phyloP scores from a whole-genome alignment of 768 basidiomycete genomes.

The Grammothele lineata region DNA sequence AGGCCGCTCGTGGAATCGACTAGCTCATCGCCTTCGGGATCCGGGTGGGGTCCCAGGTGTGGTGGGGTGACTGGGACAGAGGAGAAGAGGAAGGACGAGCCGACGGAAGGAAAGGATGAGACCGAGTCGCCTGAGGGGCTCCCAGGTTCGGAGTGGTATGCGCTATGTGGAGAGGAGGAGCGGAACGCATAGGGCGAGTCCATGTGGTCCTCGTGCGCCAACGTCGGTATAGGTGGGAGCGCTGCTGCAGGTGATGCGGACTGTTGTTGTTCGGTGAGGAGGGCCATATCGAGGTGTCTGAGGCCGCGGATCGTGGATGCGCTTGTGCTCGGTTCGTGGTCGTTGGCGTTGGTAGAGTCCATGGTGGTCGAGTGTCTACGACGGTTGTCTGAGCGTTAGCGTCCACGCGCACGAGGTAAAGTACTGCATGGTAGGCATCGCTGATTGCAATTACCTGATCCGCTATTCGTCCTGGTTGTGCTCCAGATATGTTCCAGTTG shows the following conservation, averaged over 20 bases:
- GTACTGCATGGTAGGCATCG: too few species aligned
- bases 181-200: slow-evolving; percentile 28
- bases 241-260: background rate
- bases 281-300: slow-evolving; percentile 13
- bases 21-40: slow-evolving; percentile 21
- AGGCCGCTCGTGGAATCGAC: slow-evolving; percentile 43
- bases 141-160: slow-evolving; percentile 53
- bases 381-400: too few species aligned
- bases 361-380: too few species aligned
- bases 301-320: slow-evolving; percentile 22
- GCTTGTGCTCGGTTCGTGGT: slow-evolving; percentile 21
- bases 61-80: slow-evolving; percentile 67
- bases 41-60: slow-evolving; percentile 42
- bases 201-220: background rate
- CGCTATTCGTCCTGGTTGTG: too few species aligned
- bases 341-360: too few species aligned
- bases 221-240: background rate
- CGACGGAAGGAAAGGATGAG: slow-evolving; percentile 69
- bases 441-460: too few species aligned
- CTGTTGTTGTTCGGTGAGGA: background rate
- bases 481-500: too few species aligned
- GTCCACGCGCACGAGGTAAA: too few species aligned
- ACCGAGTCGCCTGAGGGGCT: slow-evolving; percentile 58
- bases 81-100: slow-evolving; percentile 76
- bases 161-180: slow-evolving; percentile 45